Conservation (phyloP, 2,329 filamentous ascomycete species). For the Grosmannia clavigera region DNA sequence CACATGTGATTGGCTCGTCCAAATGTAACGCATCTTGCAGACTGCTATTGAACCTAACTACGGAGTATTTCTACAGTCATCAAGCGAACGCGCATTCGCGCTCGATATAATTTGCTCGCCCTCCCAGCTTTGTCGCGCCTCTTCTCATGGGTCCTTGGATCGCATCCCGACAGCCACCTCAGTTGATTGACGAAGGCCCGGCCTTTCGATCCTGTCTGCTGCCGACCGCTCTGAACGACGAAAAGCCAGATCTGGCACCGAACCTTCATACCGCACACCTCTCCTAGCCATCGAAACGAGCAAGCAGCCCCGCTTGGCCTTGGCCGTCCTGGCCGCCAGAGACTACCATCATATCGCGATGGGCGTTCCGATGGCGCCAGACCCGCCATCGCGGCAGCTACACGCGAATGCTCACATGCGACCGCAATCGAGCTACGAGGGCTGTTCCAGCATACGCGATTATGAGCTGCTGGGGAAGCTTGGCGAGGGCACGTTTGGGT, state of each 20-base stretch:
- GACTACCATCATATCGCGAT: not conserved
- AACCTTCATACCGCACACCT: not conserved
- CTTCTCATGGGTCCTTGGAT: not conserved
- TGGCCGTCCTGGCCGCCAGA: not conserved
- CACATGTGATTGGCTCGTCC: not conserved
- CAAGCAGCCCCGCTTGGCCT: not conserved
- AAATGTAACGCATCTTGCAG: not conserved
- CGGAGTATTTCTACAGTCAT: not conserved
- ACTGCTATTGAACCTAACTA: not conserved
- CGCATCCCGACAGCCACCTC: not conserved
- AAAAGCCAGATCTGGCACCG: not conserved
- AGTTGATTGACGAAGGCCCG: not conserved
- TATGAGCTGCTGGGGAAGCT: slow-evolving; percentile 75
- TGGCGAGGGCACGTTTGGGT: slow-evolving; percentile 93
- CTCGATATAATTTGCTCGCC: not conserved
- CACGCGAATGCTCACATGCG: slow-evolving; percentile 40
- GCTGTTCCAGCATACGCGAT: slow-evolving; percentile 72
- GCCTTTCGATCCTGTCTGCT: not conserved
- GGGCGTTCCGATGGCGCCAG: not conserved
- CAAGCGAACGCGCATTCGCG: not conserved
- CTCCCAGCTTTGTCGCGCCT: not conserved
- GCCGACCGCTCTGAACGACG: not conserved
- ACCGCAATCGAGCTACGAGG: slow-evolving; percentile 53
- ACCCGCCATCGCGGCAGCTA: not conserved
- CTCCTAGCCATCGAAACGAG: not conserved